These are phyloP conservation scores for Ottelia alismoides DNA, from an alignment of 106 monocot species.

Conservation along the genomic window DNA sequence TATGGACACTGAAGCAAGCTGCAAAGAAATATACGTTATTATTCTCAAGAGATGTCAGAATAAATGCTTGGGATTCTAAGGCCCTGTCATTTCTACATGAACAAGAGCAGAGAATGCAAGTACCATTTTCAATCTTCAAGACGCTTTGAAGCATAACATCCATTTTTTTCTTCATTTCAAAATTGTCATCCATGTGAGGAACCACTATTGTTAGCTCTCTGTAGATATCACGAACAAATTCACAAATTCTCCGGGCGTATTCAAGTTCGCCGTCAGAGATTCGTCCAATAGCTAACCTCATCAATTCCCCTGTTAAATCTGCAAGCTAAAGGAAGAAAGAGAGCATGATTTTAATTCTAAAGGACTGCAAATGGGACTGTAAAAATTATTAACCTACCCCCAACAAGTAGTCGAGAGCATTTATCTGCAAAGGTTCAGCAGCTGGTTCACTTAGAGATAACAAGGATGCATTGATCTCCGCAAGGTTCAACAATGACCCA, in stretches of 20 bases:
- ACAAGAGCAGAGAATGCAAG: neutral
- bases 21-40: too few relatives aligned
- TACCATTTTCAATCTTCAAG: constrained; percentile 97
- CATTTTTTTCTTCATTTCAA: constrained; percentile 99
- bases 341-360: neutral
- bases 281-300: constrained; percentile 93
- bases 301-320: constrained; percentile 90
- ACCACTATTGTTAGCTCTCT: constrained; percentile 69
- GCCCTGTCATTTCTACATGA: too few relatives aligned
- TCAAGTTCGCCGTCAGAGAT: constrained; percentile 95
- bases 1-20: constrained; percentile 92
- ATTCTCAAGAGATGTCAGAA: too few relatives aligned
- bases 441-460: constrained; percentile 9
- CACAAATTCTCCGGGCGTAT: constrained; percentile 82
- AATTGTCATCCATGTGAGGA: constrained; percentile 75
- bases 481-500: constrained; percentile 21
- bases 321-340: constrained; percentile 40
- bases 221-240: constrained; percentile 75
- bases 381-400: constrained; percentile 37
- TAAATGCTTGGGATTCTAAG: too few relatives aligned
- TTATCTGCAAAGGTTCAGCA: constrained; percentile 24
- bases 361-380: neutral
- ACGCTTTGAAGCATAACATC: constrained; percentile 91
- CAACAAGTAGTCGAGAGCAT: constrained; percentile 55
- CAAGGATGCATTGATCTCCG: constrained; percentile 16